Percentiles rank a stretch among this genome's conserved stretches.
Evolutionary conservation across 2,329 filamentous ascomycete species (phyloP).

Genomic region (Clathrospora elynae): DNA sequence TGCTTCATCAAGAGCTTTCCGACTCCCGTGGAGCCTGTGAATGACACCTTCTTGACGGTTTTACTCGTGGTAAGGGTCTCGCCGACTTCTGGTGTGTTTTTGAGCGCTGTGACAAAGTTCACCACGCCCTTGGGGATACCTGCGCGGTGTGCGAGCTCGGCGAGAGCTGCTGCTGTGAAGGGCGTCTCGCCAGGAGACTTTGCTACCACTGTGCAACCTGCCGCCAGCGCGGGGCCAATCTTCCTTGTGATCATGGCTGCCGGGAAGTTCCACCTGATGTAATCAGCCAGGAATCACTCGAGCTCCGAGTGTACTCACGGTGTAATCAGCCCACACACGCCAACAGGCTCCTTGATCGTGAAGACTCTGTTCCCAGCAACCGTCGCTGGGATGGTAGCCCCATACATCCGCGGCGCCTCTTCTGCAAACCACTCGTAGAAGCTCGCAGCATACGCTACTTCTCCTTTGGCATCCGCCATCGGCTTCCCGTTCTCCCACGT

Average conservation of each 20-base stretch:
- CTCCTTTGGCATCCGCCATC: slow-evolving; percentile 57
- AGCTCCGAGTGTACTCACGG: slow-evolving; percentile 56
- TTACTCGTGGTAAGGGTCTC: slow-evolving; percentile 75
- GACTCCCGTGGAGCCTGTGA: slow-evolving; percentile 76
- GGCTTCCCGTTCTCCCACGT: slow-evolving; percentile 93
- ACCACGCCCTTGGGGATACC: slow-evolving; percentile 90
- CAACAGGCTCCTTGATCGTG: slow-evolving; percentile 82
- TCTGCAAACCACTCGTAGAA: slow-evolving; percentile 52
- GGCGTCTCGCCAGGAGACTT: slow-evolving; percentile 94
- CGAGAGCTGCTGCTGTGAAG: slow-evolving; percentile 84
- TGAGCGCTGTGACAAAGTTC: slow-evolving; percentile 80
- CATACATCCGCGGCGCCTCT: slow-evolving; percentile 53
- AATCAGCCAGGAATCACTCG: slow-evolving; percentile 1
- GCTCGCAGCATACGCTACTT: slow-evolving; percentile 48
- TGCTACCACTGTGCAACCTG: slow-evolving; percentile 91
- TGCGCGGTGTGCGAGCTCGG: slow-evolving; percentile 82
- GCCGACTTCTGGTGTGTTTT: slow-evolving; percentile 82
- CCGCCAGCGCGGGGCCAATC: slow-evolving; percentile 73
- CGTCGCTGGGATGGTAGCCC: slow-evolving; percentile 73
- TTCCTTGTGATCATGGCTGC: slow-evolving; percentile 58
- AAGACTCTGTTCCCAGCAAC: slow-evolving; percentile 74
- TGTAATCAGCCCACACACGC: slow-evolving; percentile 81
- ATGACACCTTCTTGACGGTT: slow-evolving; percentile 85
- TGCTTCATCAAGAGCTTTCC: slow-evolving; percentile 87
- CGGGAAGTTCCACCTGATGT: slow-evolving; percentile 74